These are phyloP conservation scores for Delphinella strobiligena DNA, from an alignment of 2,329 filamentous ascomycete genomes.

Conservation along the genomic window DNA sequence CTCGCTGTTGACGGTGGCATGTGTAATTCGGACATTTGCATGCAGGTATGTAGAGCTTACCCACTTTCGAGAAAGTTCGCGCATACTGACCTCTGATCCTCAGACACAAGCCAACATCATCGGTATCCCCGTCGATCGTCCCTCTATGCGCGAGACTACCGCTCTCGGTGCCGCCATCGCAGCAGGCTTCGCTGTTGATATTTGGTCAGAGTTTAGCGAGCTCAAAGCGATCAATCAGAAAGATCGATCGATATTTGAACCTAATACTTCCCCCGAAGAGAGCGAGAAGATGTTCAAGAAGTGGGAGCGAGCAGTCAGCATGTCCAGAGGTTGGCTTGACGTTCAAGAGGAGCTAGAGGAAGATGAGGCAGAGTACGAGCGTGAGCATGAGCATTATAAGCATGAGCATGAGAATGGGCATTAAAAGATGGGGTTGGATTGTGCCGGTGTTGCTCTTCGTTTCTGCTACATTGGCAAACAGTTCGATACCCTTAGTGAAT, in stretches of 20 bases:
- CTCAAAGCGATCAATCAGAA: constrained; percentile 34
- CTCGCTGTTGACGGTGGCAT: constrained; percentile 78
- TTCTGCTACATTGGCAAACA: no score
- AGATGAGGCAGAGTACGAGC: not conserved
- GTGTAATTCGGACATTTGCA: constrained; percentile 74
- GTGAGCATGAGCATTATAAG: not conserved
- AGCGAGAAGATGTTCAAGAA: constrained; percentile 16
- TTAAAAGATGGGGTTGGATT: no score
- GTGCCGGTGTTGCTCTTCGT: no score
- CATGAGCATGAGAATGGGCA: not conserved
- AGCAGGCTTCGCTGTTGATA: constrained; percentile 63
- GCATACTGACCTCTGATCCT: not conserved
- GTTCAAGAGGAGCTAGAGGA: constrained; percentile 12
- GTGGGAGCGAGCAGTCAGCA: constrained; percentile 15
- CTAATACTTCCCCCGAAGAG: constrained; percentile 13
- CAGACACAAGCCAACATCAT: constrained; percentile 73
- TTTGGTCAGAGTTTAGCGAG: constrained; percentile 64
- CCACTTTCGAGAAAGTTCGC: not conserved
- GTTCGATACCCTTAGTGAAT: no score
- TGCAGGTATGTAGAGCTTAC: constrained; percentile 45
- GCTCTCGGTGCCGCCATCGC: constrained; percentile 75
- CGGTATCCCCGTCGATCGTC: constrained; percentile 67
- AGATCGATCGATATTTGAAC: constrained; percentile 14
- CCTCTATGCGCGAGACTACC: constrained; percentile 77
- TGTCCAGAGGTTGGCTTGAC: constrained; percentile 17